Evolutionary conservation across 495 filamentous ascomycete genomes (phyloP), one percentile per base, ranked within the genome.

Genomic region (Talaromyces liani): DNA sequence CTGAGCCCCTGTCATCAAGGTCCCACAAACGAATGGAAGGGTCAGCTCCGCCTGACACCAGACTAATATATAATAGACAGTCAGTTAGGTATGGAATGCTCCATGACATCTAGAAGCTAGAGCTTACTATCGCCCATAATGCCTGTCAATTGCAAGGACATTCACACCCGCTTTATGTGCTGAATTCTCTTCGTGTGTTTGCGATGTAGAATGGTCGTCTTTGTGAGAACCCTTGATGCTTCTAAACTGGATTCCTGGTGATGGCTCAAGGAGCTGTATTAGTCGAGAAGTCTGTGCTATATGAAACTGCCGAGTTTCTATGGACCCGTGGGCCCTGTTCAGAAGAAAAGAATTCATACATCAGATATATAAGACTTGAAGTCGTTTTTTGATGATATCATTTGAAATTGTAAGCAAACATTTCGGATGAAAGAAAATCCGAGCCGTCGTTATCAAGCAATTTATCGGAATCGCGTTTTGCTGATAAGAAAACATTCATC

Each of bases 331-430:
- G 58, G 88, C 82, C 72, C 90, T 85, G 70, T 88, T 85, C 66
- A 94, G 79, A 22, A 95, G 82, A 68, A 87, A 85, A 61, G 84
- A 82, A 85, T 91, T 91, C 91, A 95, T 94, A 78, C 86, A 89
- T 88, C 60, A 74, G 69, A 47, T 31, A 24, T 24, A 24, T 24
- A 24, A 24, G 22, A 24, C 22, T 24, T 24, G 22, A 24, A 24
- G 1, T 24, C 22, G 22, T 24, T 24, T 24, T 24, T 24, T 24
- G 22, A 24, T 24, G 22, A 24, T 24, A 24, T 24, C 22, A 24
- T 24, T 24, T 24, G 22, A 24, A 24, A 2, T 24, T 24, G 22
- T 24, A 24, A 24, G 22, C 22, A 29, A 33, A 49, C 33, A 58
- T 36, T 0, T 36, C 56, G 56, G 56, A 0, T 8, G 3, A 33